Percentiles rank a stretch among this genome's conserved stretches.
Conservation (phyloP, 1,139 yeast species). For the Suhomyces anneliseae region DNA sequence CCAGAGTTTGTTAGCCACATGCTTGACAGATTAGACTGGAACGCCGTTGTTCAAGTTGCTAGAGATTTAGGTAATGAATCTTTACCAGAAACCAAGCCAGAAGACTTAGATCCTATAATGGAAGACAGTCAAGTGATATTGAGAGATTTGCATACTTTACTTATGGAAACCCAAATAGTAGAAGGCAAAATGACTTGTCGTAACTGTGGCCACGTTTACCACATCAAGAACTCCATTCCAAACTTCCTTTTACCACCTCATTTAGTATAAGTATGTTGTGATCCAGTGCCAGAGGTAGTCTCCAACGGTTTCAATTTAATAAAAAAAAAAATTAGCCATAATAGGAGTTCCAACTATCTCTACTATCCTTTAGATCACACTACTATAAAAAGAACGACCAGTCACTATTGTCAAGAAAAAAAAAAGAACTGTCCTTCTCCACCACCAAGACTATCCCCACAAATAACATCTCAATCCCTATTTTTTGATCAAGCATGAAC, state of each 20-base stretch:
- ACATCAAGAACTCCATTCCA: slow-evolving; percentile 91
- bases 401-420: too few species aligned
- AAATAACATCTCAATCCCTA: too few species aligned
- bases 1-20: slow-evolving; percentile 78
- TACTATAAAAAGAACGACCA: too few species aligned
- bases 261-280: slow-evolving; percentile 26
- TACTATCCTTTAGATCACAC: too few species aligned
- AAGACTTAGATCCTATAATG: slow-evolving; percentile 50
- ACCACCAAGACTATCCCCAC: too few species aligned
- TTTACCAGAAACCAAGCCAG: slow-evolving; percentile 68
- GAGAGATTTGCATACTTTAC: slow-evolving; percentile 71
- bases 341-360: too few species aligned
- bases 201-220: slow-evolving; percentile 83
- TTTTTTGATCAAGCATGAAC: too few species aligned
- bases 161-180: slow-evolving; percentile 79
- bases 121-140: slow-evolving; percentile 64
- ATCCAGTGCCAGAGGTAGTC: too few species aligned
- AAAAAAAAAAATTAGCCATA: too few species aligned
- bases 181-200: slow-evolving; percentile 90
- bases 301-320: too few species aligned
- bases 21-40: slow-evolving; percentile 86
- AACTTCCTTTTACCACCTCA: slow-evolving; percentile 95
- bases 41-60: slow-evolving; percentile 76
- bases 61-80: slow-evolving; percentile 67
- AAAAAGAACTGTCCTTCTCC: too few species aligned